phyloP scores from a whole-genome alignment of 768 basidiomycete genomes.

The Cyclocybe aegerita region DNA sequence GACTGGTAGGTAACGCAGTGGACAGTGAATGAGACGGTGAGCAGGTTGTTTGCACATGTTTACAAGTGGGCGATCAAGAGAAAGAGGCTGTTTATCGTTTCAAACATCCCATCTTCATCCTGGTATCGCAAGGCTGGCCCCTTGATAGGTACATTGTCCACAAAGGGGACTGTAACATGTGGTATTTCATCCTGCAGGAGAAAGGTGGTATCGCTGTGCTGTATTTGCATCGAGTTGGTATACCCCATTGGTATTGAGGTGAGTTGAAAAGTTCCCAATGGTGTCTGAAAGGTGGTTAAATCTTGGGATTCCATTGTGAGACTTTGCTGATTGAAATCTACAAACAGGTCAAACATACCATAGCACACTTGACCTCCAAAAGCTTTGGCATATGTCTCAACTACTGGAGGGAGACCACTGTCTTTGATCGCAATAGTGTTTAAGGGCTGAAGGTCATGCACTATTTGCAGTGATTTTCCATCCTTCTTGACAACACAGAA shows the following conservation, averaged over 20 bases:
- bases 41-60: too few relatives aligned
- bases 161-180: conserved; percentile 17
- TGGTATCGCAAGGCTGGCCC: conserved; percentile 23
- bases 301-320: conserved; percentile 22
- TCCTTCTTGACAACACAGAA: too few relatives aligned
- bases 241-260: conserved; percentile 28
- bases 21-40: too few relatives aligned
- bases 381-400: conserved; percentile 20
- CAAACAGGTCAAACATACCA: conserved; percentile 5
- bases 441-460: conserved; percentile 19
- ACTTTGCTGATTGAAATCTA: neutral
- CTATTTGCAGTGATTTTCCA: too few relatives aligned
- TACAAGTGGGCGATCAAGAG: too few relatives aligned
- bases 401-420: neutral
- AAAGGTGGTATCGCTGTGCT: conserved; percentile 28
- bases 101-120: conserved; percentile 9
- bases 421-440: conserved; percentile 9
- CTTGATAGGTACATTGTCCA: conserved; percentile 23
- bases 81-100: too few relatives aligned
- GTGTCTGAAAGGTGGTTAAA: conserved; percentile 29
- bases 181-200: conserved; percentile 14
- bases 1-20: too few relatives aligned
- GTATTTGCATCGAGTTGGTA: conserved; percentile 30
- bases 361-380: conserved; percentile 15
- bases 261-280: conserved; percentile 19